Conservation (phyloP, 768 basidiomycete species). For the Kwoniella mangroviensis region DNA sequence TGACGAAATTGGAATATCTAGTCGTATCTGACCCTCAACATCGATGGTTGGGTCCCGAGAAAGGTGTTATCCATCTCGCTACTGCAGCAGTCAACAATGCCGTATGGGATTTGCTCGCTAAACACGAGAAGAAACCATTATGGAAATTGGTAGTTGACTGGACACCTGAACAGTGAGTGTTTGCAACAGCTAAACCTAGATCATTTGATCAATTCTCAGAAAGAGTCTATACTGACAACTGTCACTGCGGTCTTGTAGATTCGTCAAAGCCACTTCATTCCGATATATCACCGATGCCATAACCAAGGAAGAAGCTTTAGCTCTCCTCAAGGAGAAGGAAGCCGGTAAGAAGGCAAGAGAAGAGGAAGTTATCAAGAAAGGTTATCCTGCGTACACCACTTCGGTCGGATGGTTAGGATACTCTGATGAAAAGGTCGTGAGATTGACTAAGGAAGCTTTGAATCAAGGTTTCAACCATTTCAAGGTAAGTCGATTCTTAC, state of each 20-base stretch:
- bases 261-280: slow-evolving; percentile 77
- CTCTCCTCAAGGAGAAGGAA: slow-evolving; percentile 76
- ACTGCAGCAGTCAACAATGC: slow-evolving; percentile 89
- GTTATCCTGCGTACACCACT: slow-evolving; percentile 93
- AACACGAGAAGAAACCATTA: slow-evolving; percentile 73
- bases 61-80: slow-evolving; percentile 91
- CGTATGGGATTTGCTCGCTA: slow-evolving; percentile 76
- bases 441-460: slow-evolving; percentile 84
- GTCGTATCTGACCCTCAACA: slow-evolving; percentile 86
- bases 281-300: slow-evolving; percentile 93
- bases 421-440: slow-evolving; percentile 85
- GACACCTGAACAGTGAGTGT: slow-evolving; percentile 62
- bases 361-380: slow-evolving; percentile 68
- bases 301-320: slow-evolving; percentile 85
- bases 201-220: no score
- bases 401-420: slow-evolving; percentile 95
- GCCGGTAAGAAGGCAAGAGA: slow-evolving; percentile 79
- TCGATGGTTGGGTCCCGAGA: slow-evolving; percentile 94
- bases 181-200: slow-evolving; percentile 1
- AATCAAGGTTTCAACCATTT: slow-evolving; percentile 93
- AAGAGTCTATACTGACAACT: no score
- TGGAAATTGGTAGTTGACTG: slow-evolving; percentile 95
- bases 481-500: slow-evolving; percentile 62
- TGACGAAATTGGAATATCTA: slow-evolving; percentile 6
- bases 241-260: slow-evolving; percentile 50